Evolutionary conservation across 495 filamentous ascomycete genomes (phyloP), one percentile per base, ranked within the genome.

Genomic region (Hyphodiscus hymeniophilus): DNA sequence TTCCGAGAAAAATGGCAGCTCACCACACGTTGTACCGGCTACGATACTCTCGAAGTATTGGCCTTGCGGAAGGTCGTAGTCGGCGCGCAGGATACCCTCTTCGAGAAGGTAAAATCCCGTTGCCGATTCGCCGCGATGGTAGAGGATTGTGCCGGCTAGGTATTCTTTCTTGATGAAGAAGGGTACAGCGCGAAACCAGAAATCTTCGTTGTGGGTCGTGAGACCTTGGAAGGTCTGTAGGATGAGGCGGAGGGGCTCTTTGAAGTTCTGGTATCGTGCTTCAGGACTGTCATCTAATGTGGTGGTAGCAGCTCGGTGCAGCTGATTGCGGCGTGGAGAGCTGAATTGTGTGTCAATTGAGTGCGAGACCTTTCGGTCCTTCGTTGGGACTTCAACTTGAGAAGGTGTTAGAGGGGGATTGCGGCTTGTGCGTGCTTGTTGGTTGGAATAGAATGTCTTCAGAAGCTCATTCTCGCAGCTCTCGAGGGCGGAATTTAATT

Each of bases 391-490:
- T 39, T 83, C 76, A 6, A 82, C 66, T 43, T 64, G 65, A 28
- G n/a, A n/a, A n/a, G n/a, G n/a, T 18, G 49, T 55, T 1, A 62
- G 60, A 1, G 65, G 59, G 5, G 66, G 64, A 26, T 47, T 47
- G 12, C 58, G 47, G 8, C 46, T 63, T 10, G 61, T 51, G 22
- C 64, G 55, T 12, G 62, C 67, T 42, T 75, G 67, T 51, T 73
- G 71, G 45, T 63, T 72, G 42, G 67, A 76, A 60, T 92, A 94
- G 50, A 94, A 85, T 0, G 84, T 81, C 52, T 89, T 87, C 11
- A 98, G 73, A 20, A 95, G 87, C 47, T 95, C 85, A 56, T 98
- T 98, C 64, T 98, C 92, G 64, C 91, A 95, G 57, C 76, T 84
- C 58, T 98, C 94, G 2, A 98, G 73, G 0, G 89, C 92, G 3